These are phyloP conservation scores for Fusarium floridanum DNA, from an alignment of 2,329 filamentous ascomycete species.

Conservation along the genomic window DNA sequence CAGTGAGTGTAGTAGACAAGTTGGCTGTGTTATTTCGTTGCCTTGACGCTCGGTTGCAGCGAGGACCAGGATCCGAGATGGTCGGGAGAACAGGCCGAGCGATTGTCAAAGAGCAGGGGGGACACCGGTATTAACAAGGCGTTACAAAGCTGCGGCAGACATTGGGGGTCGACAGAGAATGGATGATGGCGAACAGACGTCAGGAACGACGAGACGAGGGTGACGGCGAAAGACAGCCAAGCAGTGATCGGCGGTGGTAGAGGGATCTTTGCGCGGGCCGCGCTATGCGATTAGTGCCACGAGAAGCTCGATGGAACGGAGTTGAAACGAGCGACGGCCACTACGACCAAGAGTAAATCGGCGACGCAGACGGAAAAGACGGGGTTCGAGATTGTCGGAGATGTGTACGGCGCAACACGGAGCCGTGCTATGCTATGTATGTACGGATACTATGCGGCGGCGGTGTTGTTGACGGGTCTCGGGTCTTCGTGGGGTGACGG, in stretches of 20 bases:
- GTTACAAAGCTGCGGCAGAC: conserved; percentile 3
- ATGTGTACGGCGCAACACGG: conserved; percentile 17
- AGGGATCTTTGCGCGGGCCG: conserved; percentile 36
- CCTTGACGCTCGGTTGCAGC: conserved; percentile 3
- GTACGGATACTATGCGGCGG: conserved; percentile 1
- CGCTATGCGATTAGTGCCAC: conserved; percentile 39
- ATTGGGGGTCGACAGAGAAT: conserved; percentile 22
- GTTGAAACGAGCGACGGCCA: conserved; percentile 39
- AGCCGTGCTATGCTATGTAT: conserved; percentile 15
- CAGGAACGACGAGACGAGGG: conserved; percentile 28
- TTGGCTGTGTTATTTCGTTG: conserved; percentile 3
- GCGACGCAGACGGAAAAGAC: conserved; percentile 2
- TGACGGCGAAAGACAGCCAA: conserved; percentile 31
- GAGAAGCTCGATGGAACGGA: conserved; percentile 33
- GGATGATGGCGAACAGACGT: conserved; percentile 26
- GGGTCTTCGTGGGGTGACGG: conserved; percentile 37
- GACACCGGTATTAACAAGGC: background rate
- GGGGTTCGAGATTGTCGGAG: conserved; percentile 17
- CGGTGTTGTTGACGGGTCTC: conserved; percentile 30
- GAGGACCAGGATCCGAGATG: conserved; percentile 5
- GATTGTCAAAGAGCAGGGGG: conserved; percentile 9
- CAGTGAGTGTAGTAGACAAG: background rate
- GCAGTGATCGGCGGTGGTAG: conserved; percentile 36
- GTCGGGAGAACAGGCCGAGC: conserved; percentile 9
- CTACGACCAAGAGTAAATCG: conserved; percentile 20